Evolutionary conservation across 2,329 filamentous ascomycete species (phyloP).

Genomic region (Penicillium sp.): DNA sequence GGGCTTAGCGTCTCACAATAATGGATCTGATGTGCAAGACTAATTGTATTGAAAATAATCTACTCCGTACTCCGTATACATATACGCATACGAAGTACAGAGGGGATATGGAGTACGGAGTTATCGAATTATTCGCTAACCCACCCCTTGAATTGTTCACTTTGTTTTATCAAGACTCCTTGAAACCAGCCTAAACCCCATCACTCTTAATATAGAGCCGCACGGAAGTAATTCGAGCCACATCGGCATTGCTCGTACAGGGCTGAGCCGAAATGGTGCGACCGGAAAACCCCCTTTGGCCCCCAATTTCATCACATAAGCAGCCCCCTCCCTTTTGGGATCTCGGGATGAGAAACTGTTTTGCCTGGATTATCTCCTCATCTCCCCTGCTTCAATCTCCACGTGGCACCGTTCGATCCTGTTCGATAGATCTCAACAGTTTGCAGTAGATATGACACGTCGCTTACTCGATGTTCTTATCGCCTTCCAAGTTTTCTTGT

Average conservation of each 20-base stretch:
- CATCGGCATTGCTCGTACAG: slow-evolving; percentile 1
- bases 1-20: slow-evolving; percentile 4
- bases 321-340: background rate
- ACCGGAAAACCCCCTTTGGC: background rate
- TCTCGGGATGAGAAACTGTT: background rate
- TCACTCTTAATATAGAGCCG: background rate
- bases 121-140: background rate
- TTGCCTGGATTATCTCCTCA: background rate
- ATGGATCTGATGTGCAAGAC: slow-evolving; percentile 6
- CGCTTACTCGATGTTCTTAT: slow-evolving; percentile 1
- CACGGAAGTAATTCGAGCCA: background rate
- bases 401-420: slow-evolving; percentile 7
- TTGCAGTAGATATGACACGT: background rate
- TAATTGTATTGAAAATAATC: slow-evolving; percentile 1
- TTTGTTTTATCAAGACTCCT: background rate
- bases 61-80: background rate
- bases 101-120: background rate
- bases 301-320: slow-evolving; percentile 2
- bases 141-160: background rate
- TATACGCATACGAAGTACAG: background rate
- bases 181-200: background rate
- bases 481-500: background rate
- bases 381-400: background rate
- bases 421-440: slow-evolving; percentile 7
- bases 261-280: slow-evolving; percentile 8